These are phyloP conservation scores for Anethum foeniculum DNA, from an alignment of 140 eudicot genomes.

Conservation along the genomic window DNA sequence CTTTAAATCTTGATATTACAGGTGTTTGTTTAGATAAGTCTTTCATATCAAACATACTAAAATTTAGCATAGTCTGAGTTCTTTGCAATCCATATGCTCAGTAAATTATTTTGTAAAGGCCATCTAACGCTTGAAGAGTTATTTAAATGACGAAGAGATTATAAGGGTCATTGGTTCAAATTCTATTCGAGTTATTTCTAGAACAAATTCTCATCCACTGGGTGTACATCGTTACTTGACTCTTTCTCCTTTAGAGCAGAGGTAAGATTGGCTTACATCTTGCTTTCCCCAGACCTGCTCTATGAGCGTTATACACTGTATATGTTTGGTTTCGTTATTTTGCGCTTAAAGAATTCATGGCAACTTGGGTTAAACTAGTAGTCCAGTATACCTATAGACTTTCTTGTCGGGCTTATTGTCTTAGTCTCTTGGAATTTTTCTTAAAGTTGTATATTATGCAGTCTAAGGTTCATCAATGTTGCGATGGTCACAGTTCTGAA, in stretches of 20 bases:
- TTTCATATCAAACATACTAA: not conserved
- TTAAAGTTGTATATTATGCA: constrained; percentile 33
- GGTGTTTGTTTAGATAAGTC: not conserved
- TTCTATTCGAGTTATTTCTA: no score
- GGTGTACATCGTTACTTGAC: no score
- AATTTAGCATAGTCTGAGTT: not conserved
- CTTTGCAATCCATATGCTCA: no score
- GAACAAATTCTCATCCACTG: no score
- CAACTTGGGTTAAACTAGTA: not conserved
- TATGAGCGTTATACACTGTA: no score
- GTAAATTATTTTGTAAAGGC: no score
- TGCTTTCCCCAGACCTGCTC: no score
- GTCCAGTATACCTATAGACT: not conserved
- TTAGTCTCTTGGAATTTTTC: constrained; percentile 7
- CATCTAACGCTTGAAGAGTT: no score
- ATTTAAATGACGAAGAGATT: no score
- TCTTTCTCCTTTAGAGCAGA: no score
- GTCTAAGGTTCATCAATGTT: constrained; percentile 83
- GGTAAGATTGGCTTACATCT: no score
- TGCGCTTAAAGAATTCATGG: not conserved
- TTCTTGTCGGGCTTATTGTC: not conserved
- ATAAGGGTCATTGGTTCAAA: no score
- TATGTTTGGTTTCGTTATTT: not conserved
- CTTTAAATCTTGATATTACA: not conserved
- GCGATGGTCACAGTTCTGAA: constrained; percentile 97